These are phyloP conservation scores for Backusella mclennaniae DNA, from an alignment of 192 early-diverging fungal species.

Conservation along the genomic window DNA sequence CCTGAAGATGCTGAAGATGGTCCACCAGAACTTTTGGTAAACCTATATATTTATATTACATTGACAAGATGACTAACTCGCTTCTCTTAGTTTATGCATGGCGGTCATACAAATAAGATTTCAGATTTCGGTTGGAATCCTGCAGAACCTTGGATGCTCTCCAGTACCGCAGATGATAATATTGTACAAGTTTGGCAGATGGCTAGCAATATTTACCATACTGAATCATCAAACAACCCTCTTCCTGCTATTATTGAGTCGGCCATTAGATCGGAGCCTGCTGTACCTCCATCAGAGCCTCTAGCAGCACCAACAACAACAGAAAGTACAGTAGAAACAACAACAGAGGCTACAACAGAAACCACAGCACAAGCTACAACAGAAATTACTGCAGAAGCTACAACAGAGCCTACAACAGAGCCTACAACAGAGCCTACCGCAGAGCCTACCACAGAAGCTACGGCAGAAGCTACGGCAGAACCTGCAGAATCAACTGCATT, in stretches of 20 bases:
- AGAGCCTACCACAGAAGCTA: neutral
- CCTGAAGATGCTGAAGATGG: conserved; percentile 96
- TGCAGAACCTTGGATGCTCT: conserved; percentile 92
- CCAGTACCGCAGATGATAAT: conserved; percentile 95
- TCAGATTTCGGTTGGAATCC: conserved; percentile 96
- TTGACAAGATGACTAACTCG: neutral
- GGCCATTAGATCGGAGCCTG: neutral
- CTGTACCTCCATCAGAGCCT: neutral
- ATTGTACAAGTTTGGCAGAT: conserved; percentile 99
- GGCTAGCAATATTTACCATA: conserved; percentile 39
- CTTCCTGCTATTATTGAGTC: neutral
- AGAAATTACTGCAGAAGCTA: neutral
- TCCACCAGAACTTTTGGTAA: conserved; percentile 93
- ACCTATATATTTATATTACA: neutral
- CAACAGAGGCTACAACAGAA: neutral
- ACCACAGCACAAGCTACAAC: neutral
- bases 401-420: neutral
- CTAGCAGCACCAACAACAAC: neutral
- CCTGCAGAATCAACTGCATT: neutral
- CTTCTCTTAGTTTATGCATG: conserved; percentile 83
- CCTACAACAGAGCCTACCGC: neutral
- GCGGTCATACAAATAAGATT: conserved; percentile 97
- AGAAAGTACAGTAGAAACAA: neutral
- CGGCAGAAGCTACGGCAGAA: neutral
- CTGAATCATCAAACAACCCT: neutral